Evolutionary conservation across 2,329 filamentous ascomycete species (phyloP).

Genomic region (Diplodia intermedia): DNA sequence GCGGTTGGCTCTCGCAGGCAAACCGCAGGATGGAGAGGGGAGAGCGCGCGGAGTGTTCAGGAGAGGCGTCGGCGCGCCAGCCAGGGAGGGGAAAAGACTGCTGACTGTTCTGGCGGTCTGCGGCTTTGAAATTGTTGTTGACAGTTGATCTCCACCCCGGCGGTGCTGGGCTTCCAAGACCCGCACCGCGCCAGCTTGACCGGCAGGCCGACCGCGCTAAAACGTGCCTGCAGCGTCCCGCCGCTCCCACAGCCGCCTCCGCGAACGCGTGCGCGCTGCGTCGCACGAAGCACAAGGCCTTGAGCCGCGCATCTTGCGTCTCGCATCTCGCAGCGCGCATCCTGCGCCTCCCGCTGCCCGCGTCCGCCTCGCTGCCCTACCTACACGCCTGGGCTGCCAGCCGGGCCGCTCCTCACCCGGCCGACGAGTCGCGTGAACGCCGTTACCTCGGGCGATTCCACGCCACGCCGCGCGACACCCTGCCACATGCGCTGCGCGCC

Average conservation of each 20-base stretch:
- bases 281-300: slow-evolving; percentile 12
- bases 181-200: slow-evolving; percentile 16
- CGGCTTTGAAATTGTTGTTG: slow-evolving; percentile 32
- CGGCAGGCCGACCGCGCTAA: slow-evolving; percentile 21
- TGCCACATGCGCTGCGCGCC: not conserved
- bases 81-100: slow-evolving; percentile 32
- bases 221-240: slow-evolving; percentile 19
- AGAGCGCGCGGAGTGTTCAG: slow-evolving; percentile 18
- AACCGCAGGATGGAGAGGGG: slow-evolving; percentile 5
- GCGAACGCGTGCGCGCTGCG: slow-evolving; percentile 16
- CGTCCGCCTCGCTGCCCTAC: not conserved
- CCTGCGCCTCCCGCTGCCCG: slow-evolving; percentile 1
- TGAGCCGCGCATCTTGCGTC: not conserved
- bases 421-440: slow-evolving; percentile 21
- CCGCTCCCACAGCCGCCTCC: slow-evolving; percentile 13
- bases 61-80: slow-evolving; percentile 30
- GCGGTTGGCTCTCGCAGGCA: slow-evolving; percentile 11
- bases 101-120: slow-evolving; percentile 32
- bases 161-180: slow-evolving; percentile 13
- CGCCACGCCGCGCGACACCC: slow-evolving; percentile 23
- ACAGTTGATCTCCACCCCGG: slow-evolving; percentile 29
- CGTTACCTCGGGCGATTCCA: slow-evolving; percentile 17
- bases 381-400: not conserved
- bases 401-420: not conserved
- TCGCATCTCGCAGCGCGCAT: slow-evolving; percentile 11